Evolutionary conservation across 495 filamentous ascomycete genomes (phyloP).

Genomic region (Apiosordaria backusii): DNA sequence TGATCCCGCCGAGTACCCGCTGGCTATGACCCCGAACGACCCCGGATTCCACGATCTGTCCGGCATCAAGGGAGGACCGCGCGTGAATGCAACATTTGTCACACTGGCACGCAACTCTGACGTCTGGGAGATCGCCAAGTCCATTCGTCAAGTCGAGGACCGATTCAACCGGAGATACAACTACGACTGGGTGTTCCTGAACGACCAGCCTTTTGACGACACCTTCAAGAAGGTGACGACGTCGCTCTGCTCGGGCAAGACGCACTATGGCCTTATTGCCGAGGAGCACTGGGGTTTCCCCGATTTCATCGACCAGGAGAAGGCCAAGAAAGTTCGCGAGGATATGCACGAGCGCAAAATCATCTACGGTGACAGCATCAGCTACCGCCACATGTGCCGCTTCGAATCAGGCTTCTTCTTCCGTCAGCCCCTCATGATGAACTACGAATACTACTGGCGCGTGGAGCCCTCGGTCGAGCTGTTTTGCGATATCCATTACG

Average conservation of each 20-base stretch:
- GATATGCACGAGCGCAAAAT: slow-evolving; percentile 82
- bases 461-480: slow-evolving; percentile 87
- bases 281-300: slow-evolving; percentile 90
- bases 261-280: slow-evolving; percentile 81
- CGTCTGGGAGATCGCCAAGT: slow-evolving; percentile 92
- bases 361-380: slow-evolving; percentile 91
- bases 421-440: slow-evolving; percentile 72
- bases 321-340: slow-evolving; percentile 72
- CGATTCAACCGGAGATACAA: slow-evolving; percentile 94
- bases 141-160: slow-evolving; percentile 93
- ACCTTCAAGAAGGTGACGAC: slow-evolving; percentile 89
- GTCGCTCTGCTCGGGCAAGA: slow-evolving; percentile 82
- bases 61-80: slow-evolving; percentile 55
- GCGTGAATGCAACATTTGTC: slow-evolving; percentile 95
- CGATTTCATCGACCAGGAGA: slow-evolving; percentile 79
- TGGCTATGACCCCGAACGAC: slow-evolving; percentile 45
- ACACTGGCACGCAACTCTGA: slow-evolving; percentile 90
- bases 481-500: slow-evolving; percentile 78
- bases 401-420: slow-evolving; percentile 95
- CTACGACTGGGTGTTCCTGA: slow-evolving; percentile 99
- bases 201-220: slow-evolving; percentile 89
- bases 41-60: slow-evolving; percentile 48
- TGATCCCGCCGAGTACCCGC: slow-evolving; percentile 48
- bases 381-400: slow-evolving; percentile 92
- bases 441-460: slow-evolving; percentile 92